A percentile compares a stretch with the other conserved stretches of the same genome.
Conservation (phyloP, 495 filamentous ascomycete species). For the Daldinia decipiens region DNA sequence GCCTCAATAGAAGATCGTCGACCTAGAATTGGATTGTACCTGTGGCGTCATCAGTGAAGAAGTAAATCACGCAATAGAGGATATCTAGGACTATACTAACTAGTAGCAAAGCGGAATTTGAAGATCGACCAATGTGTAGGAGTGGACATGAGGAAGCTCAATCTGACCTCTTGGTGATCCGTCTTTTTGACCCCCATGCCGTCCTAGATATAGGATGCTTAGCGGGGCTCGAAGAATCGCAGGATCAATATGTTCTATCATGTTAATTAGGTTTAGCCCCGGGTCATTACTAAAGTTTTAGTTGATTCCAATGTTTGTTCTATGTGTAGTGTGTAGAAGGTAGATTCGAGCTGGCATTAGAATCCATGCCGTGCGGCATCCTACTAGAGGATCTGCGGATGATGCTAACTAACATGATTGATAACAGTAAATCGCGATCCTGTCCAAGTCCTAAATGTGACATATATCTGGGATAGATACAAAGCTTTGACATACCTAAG, state of each 20-base stretch:
- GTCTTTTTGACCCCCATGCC: neutral
- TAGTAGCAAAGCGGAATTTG: too few relatives aligned
- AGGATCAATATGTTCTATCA: neutral
- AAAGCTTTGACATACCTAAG: too few relatives aligned
- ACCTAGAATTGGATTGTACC: too few relatives aligned
- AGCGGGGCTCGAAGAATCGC: neutral
- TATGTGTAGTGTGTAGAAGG: neutral
- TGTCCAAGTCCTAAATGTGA: too few relatives aligned
- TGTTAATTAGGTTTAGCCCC: neutral
- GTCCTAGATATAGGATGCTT: neutral
- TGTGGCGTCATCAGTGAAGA: too few relatives aligned
- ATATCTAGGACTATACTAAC: too few relatives aligned
- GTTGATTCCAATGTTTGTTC: neutral
- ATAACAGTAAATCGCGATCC: too few relatives aligned
- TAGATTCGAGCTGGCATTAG: neutral
- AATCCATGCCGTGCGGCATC: slow-evolving; percentile 3
- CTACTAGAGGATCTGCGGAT: neutral
- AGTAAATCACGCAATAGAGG: too few relatives aligned
- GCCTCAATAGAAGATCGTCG: too few relatives aligned
- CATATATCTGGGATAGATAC: too few relatives aligned
- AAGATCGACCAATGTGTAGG: too few relatives aligned
- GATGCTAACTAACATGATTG: too few relatives aligned
- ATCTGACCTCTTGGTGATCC: neutral
- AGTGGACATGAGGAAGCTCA: neutral
- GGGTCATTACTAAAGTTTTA: neutral